Conservation (phyloP, 768 basidiomycete species). For the Boletus eberwhitei region DNA sequence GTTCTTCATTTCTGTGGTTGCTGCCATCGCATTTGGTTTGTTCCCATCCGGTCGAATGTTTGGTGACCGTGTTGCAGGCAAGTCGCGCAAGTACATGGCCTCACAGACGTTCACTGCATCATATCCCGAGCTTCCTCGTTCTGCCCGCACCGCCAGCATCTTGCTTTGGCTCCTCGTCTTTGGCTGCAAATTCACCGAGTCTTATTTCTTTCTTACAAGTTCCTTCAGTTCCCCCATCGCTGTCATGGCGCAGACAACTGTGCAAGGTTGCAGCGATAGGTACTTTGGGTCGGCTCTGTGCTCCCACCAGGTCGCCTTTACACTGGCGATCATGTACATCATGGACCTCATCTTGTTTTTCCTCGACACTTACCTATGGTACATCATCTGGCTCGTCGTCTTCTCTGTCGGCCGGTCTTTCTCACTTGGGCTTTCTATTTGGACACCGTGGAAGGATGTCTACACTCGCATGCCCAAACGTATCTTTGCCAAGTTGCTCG, state of each 20-base stretch:
- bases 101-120: constrained; percentile 99
- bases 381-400: constrained; percentile 97
- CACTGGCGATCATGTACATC: constrained; percentile 96
- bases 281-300: constrained; percentile 80
- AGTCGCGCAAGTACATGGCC: constrained; percentile 97
- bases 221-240: constrained; percentile 96
- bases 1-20: constrained; percentile 85
- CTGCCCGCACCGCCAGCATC: constrained; percentile 80
- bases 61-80: constrained; percentile 95
- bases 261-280: constrained; percentile 85
- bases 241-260: constrained; percentile 94
- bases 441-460: constrained; percentile 99
- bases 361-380: constrained; percentile 99
- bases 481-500: constrained; percentile 95
- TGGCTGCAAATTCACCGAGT: constrained; percentile 94
- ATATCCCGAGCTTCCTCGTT: constrained; percentile 74
- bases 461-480: constrained; percentile 95
- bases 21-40: constrained; percentile 78
- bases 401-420: constrained; percentile 92
- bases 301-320: constrained; percentile 89
- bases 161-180: constrained; percentile 90
- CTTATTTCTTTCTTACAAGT: constrained; percentile 96
- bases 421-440: constrained; percentile 89
- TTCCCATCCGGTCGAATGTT: constrained; percentile 98
- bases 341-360: constrained; percentile 99